A percentile compares a stretch with the other conserved stretches of the same genome.
phyloP scores from a whole-genome alignment of 164 flowering plant species.

The grape (Vitis vinifera) region DNA sequence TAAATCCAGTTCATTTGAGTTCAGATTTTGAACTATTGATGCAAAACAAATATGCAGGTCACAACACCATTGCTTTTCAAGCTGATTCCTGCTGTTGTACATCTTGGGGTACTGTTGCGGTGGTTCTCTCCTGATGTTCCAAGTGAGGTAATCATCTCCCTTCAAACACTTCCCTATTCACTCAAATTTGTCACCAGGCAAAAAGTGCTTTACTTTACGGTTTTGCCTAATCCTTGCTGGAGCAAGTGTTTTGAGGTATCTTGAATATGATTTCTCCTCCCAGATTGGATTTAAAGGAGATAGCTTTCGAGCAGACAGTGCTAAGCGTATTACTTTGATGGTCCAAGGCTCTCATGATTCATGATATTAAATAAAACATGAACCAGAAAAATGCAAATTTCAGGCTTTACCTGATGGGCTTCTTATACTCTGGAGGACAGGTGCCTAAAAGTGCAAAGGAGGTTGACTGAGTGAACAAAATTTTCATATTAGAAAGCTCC shows the following conservation, averaged over 20 bases:
- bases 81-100: conserved; percentile 90
- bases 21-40: neutral
- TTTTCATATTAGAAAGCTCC: conserved; percentile 17
- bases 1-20: neutral
- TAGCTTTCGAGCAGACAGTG: conserved; percentile 59
- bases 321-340: conserved; percentile 63
- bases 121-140: conserved; percentile 79
- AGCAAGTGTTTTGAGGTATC: conserved; percentile 28
- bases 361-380: conserved; percentile 40
- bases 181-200: neutral
- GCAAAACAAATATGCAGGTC: conserved; percentile 47
- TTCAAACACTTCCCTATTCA: neutral
- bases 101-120: conserved; percentile 79
- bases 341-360: conserved; percentile 67
- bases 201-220: neutral
- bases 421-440: conserved; percentile 65
- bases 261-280: conserved; percentile 38
- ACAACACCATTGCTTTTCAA: conserved; percentile 95
- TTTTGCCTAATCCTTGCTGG: conserved; percentile 4
- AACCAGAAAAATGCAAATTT: conserved; percentile 36
- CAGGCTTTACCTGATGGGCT: conserved; percentile 55
- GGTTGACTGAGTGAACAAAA: conserved; percentile 37
- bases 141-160: conserved; percentile 54
- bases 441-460: conserved; percentile 60
- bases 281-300: conserved; percentile 75